Evolutionary conservation across 2,329 filamentous ascomycete genomes (phyloP), one percentile per base, ranked within the genome.

Genomic region (Rhynchosporium agropyri): DNA sequence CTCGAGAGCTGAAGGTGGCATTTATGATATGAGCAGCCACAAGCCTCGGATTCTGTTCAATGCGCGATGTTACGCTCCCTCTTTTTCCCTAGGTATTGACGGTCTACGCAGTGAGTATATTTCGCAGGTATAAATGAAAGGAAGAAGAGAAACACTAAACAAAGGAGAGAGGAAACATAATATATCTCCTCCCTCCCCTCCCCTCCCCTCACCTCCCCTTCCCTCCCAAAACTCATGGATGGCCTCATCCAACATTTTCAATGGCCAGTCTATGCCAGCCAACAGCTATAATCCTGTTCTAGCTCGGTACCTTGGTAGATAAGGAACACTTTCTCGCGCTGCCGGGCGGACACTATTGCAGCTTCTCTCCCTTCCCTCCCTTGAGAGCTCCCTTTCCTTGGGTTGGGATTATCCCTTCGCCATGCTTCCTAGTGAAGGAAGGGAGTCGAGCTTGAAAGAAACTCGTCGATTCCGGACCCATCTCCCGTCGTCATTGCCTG

Each of bases 281-380:
- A 46, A 58, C 63, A 58, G 49, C 55, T 61, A 61, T 10, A 36
- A 10, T 36, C 31, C 55, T 48, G 9, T 58, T 58, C 57, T 61
- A 55, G 28, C 56, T 55, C n/a, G 15, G 28, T 20, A 31, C 54
- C 57, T 61, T 50, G 28, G 50, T 55, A 12, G 15, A n/a, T 20
- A 31, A 54, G 20, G 50, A 53, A 53, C 49, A 38, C 28, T 51
- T 33, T 54, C 43, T 29, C 42, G 29, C 38, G 54, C 54, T 57
- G 42, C 54, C 42, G 54, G 20, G 31, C 54, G 54, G 54, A 42
- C 40, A 36, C 54, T 57, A 57, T 57, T 46, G 54, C 53, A 49
- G 57, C 58, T 53, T 55, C 15, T 57, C 57, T 43, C 28, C 7
- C 58, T 58, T 55, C 15, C 60, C 57, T 43, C 28, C 7, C 38